Base-by-base conservation (phyloP, 768 basidiomycete genomes). In the Peribolospora kevripleyi region DNA sequence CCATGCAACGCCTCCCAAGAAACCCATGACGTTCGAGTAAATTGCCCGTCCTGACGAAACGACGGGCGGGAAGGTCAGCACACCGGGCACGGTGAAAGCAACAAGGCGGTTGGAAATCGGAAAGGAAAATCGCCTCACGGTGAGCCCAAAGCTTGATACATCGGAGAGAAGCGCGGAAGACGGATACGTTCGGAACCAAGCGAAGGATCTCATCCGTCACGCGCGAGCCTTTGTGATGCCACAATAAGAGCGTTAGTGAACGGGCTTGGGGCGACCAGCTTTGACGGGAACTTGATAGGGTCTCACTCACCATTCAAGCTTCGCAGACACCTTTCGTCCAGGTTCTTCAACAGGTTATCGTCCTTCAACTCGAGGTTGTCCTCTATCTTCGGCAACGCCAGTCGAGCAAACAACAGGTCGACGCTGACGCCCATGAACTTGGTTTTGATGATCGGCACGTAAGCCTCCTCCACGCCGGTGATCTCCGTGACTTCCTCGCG, bases 71-170 rank as follows among this genome's bases (percentile, higher is more conserved):
- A 7, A 36, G 2, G 11, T 50, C 14, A 11, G n/a, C 7, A n/a
- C 45, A 52, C 55, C 54, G 53, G 7, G 43, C 36, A 43, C 25
- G 40, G 13, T 3, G 42, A 5, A 6, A 37, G 5, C 57, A 51
- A 40, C 11, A 13, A 54, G 36, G 42, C 6, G 46, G 52, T 50
- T 43, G 37, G 53, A 37, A 48, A 10, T 57, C 39, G 25, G 10
- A 42, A 10, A 46, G 7, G 38, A 5, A 10, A 43, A 11, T 57
- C 39, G 25, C 73, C 84, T 55, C 63, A 91, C 91, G 73, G 70
- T 87, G 82, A 7, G 93, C 93, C 93, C 93, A 98, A 39, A 97
- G 71, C 68, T 95, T 91, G 67, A 98, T 95, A 65, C 88, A 88
- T 60, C 93, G 77, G 58, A 98, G 68, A 8, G 93, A 81, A 62